Percentiles rank a stretch among this genome's conserved stretches.
Evolutionary conservation across 2,329 filamentous ascomycete species (phyloP).

Genomic region (Coleophoma cylindrospora): DNA sequence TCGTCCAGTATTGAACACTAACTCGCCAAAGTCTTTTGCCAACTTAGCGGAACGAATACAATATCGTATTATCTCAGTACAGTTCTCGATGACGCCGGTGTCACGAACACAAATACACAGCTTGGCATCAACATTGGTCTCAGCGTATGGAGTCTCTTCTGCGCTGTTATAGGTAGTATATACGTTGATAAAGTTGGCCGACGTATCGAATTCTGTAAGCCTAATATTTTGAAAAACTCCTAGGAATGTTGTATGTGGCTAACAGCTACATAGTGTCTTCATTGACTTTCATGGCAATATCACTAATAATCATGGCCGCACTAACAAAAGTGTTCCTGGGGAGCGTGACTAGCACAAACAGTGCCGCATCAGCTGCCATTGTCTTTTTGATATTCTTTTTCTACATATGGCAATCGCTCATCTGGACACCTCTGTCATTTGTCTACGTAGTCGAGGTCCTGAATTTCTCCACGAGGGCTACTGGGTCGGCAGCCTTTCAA

Average conservation of each 20-base stretch:
- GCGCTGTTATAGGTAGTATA: background rate
- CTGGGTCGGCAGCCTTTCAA: constrained; percentile 31
- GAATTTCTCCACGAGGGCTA: constrained; percentile 12
- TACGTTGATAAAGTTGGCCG: background rate
- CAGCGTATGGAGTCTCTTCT: background rate
- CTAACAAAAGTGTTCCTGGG: background rate
- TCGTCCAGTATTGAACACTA: background rate
- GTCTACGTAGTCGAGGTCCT: constrained; percentile 8
- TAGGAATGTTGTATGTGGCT: background rate
- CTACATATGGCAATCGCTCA: constrained; percentile 17
- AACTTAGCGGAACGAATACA: constrained; percentile 10
- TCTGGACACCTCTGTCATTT: constrained; percentile 8
- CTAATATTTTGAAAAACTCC: background rate
- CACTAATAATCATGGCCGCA: background rate
- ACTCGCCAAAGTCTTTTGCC: background rate
- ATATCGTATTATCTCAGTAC: constrained; percentile 31
- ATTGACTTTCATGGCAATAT: background rate
- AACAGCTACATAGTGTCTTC: background rate
- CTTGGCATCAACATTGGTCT: constrained; percentile 18
- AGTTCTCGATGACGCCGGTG: constrained; percentile 15
- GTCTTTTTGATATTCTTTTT: constrained; percentile 42
- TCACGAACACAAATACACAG: constrained; percentile 11
- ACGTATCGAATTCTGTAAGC: background rate
- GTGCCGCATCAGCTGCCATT: constrained; percentile 28
- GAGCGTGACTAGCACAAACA: background rate